These are phyloP conservation scores for Apiospora sp. DNA, from an alignment of 2,329 filamentous ascomycete species.

Conservation along the genomic window DNA sequence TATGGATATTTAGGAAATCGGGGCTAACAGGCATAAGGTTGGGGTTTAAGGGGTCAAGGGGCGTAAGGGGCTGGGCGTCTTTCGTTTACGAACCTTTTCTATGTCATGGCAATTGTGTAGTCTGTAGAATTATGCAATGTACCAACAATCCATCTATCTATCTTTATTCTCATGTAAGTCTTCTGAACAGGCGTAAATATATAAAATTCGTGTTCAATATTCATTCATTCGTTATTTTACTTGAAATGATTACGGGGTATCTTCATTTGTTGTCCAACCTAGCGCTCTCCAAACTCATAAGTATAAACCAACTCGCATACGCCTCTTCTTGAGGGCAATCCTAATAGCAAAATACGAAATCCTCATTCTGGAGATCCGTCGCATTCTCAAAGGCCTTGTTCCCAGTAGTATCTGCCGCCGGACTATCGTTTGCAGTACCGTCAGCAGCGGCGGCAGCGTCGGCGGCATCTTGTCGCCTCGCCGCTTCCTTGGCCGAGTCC, in stretches of 20 bases:
- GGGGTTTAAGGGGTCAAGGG: background rate
- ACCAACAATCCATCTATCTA: background rate
- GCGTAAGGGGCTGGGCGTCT: background rate
- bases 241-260: background rate
- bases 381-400: slow-evolving; percentile 64
- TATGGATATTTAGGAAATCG: slow-evolving; percentile 27
- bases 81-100: background rate
- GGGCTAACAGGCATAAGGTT: background rate
- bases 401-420: slow-evolving; percentile 41
- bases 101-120: slow-evolving; percentile 8
- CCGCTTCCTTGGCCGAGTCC: slow-evolving; percentile 54
- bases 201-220: background rate
- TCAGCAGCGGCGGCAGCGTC: slow-evolving; percentile 30
- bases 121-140: background rate
- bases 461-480: slow-evolving; percentile 44
- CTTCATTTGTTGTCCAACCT: background rate
- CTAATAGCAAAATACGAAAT: slow-evolving; percentile 67
- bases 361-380: slow-evolving; percentile 68
- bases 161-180: background rate
- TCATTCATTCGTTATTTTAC: background rate
- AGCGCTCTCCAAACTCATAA: background rate
- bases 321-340: too few relatives aligned
- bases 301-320: background rate
- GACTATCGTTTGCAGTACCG: slow-evolving; percentile 32
- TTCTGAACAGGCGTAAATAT: background rate